phyloP scores from a whole-genome alignment of 306 rosid species.

The Elaeagnus macrophylla region DNA sequence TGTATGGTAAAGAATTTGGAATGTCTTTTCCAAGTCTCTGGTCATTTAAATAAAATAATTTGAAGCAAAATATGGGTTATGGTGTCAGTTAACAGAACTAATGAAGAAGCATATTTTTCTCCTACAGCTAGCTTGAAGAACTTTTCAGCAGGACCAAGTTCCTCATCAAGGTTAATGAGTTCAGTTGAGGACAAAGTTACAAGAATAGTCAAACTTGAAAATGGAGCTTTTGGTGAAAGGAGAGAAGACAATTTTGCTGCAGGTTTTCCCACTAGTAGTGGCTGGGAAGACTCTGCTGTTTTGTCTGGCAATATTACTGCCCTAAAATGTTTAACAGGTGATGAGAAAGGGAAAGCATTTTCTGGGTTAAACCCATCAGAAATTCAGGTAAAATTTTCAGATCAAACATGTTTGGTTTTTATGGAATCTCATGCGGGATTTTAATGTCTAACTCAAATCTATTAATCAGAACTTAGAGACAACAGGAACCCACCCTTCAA shows the following conservation, averaged over 20 bases:
- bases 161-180: slow-evolving; percentile 40
- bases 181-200: slow-evolving; percentile 50
- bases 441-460: too few relatives aligned
- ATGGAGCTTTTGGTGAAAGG: slow-evolving; percentile 40
- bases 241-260: slow-evolving; percentile 27
- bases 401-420: too few relatives aligned
- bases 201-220: slow-evolving; percentile 33
- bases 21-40: too few relatives aligned
- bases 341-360: slow-evolving; percentile 45
- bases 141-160: slow-evolving; percentile 35
- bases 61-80: slow-evolving; percentile 42
- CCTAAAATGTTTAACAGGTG: slow-evolving; percentile 30
- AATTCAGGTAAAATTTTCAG: slow-evolving; percentile 36
- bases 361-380: slow-evolving; percentile 36
- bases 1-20: too few relatives aligned
- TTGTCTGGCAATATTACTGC: slow-evolving; percentile 38
- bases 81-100: slow-evolving; percentile 31
- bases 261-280: slow-evolving; percentile 34
- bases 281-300: slow-evolving; percentile 67
- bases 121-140: slow-evolving; percentile 45
- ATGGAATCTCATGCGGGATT: too few relatives aligned
- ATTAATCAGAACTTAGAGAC: slow-evolving; percentile 42
- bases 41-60: too few relatives aligned
- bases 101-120: slow-evolving; percentile 49
- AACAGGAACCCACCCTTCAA: slow-evolving; percentile 28